Conservation (phyloP, 805 yeast genomes). For the Isabelozyma rhagii region DNA sequence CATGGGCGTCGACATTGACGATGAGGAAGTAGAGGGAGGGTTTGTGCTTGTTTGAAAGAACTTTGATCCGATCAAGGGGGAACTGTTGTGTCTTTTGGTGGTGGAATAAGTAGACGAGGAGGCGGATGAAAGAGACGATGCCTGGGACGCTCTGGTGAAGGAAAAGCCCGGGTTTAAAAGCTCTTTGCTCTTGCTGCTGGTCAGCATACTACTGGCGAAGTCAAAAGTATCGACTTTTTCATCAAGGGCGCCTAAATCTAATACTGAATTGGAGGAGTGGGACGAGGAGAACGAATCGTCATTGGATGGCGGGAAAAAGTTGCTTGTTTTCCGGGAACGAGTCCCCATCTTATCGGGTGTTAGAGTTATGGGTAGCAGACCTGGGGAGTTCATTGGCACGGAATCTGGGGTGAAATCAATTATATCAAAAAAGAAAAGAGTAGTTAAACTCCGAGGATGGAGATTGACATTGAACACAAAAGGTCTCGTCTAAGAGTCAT, state of each 20-base stretch:
- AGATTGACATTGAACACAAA: neutral
- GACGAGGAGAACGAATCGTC: neutral
- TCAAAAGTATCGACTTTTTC: neutral
- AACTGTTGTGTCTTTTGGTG: slow-evolving; percentile 10
- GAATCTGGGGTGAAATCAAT: neutral
- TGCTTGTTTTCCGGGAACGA: slow-evolving; percentile 3
- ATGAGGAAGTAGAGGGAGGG: neutral
- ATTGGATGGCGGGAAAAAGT: slow-evolving; percentile 3
- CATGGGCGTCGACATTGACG: neutral
- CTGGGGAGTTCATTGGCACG: neutral
- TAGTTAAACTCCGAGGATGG: neutral
- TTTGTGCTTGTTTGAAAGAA: slow-evolving; percentile 1
- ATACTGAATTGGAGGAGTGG: neutral
- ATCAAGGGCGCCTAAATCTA: neutral
- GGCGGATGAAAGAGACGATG: neutral
- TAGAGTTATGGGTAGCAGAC: neutral
- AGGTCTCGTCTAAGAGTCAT: neutral
- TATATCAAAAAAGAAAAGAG: neutral
- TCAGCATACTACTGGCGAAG: neutral
- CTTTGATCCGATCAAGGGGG: slow-evolving; percentile 12
- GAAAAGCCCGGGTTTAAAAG: neutral
- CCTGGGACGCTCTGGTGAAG: neutral
- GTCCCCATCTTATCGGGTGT: neutral
- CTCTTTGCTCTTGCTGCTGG: neutral
- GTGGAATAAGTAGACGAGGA: neutral